Base-by-base conservation (phyloP, 306 rosid species). In the Neltuma alba region DNA sequence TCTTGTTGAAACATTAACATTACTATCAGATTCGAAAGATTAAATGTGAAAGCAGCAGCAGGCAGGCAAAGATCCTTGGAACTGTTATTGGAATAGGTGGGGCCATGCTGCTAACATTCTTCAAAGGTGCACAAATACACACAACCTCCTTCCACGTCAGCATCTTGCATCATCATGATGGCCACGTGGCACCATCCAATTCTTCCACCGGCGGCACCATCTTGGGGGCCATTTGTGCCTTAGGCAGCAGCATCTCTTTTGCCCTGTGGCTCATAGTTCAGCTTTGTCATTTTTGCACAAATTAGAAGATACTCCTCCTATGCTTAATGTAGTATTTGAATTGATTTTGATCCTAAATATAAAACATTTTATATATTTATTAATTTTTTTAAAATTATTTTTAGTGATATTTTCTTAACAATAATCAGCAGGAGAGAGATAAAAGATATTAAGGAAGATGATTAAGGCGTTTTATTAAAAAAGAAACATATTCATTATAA, bases 101-200 rank as follows among this genome's bases (percentile, higher is more conserved):
- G 10, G 96, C 96, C 34, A 85, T 83, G 91, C 12, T 87, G 1
- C 75, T 89, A 13, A 86, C 88, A 0, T 89, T 91, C n/a, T 76
- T 85, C 68, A 84, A 89, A 80, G 96, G 93, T 16, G 0, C 6
- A 18, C 77, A 76, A 14, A 79, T 89, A 0, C 2, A 86, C 0
- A 48, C 70, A 0, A 75, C 83, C 45, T 52, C 89, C 15, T 69
- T 73, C 11, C 85, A 84, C 52, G 30, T 76, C 2, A 71, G 83
- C 63, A 83, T 83, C 25, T n/a, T 83, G 13, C 81, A 64, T 65
- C 62, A 11, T 12, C 60, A 20, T 41, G 52, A 62, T 1, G 45
- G 62, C 33, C 27, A 64, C 74, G 38, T 30, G 12, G 76, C 47
- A 12, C 30, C 67, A 3, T 3, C 65, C 6, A 61, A n/a, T 3